These are phyloP conservation scores for Sophora flavescens DNA, from an alignment of 306 rosid genomes.

Conservation along the genomic window DNA sequence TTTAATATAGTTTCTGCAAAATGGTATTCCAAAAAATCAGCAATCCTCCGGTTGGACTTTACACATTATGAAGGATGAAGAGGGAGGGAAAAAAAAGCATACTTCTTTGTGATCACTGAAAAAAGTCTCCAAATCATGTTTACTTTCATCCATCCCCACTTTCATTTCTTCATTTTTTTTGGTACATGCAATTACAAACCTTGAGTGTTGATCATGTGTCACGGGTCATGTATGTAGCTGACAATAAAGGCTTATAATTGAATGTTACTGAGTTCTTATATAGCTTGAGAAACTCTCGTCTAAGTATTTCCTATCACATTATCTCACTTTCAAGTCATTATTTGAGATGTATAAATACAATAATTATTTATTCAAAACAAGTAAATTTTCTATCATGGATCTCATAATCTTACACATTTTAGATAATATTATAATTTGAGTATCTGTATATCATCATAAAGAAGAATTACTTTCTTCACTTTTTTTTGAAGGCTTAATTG, in stretches of 20 bases:
- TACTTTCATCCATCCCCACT: constrained; percentile 10
- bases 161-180: neutral
- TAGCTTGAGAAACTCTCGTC: too few relatives aligned
- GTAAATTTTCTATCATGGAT: too few relatives aligned
- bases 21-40: constrained; percentile 35
- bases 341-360: too few relatives aligned
- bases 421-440: too few relatives aligned
- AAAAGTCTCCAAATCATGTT: neutral
- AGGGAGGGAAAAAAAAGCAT: neutral
- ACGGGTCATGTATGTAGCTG: constrained; percentile 4
- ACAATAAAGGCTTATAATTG: constrained; percentile 25
- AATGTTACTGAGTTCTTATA: too few relatives aligned
- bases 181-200: neutral
- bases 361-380: too few relatives aligned
- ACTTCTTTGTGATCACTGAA: neutral
- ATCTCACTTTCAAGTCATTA: too few relatives aligned
- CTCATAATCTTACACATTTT: too few relatives aligned
- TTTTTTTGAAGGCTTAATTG: too few relatives aligned
- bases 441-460: too few relatives aligned
- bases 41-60: constrained; percentile 35
- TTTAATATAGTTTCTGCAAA: constrained; percentile 41
- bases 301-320: too few relatives aligned
- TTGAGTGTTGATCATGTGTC: constrained; percentile 6
- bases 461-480: too few relatives aligned
- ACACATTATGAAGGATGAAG: neutral